Evolutionary conservation across 164 flowering plant genomes (phyloP).

Genomic region (Chimonanthus praecox): DNA sequence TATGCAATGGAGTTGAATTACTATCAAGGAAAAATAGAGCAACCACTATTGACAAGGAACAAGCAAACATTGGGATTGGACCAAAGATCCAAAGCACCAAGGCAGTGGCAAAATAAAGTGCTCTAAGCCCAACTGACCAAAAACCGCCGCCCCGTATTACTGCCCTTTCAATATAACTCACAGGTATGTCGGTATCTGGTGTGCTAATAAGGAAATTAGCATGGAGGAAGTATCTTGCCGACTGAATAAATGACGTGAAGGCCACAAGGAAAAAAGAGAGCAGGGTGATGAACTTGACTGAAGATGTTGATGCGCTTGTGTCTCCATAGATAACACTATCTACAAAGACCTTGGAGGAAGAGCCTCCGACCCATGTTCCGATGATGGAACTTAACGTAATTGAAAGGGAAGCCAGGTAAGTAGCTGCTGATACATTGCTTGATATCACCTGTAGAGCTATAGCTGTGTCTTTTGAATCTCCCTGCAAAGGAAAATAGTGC

Average conservation of each 20-base stretch:
- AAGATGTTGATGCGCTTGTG: conserved; percentile 32
- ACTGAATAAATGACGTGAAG: conserved; percentile 52
- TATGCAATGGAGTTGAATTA: conserved; percentile 33
- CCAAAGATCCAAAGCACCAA: conserved; percentile 59
- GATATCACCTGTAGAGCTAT: conserved; percentile 36
- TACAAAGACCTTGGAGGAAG: conserved; percentile 30
- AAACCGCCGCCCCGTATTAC: conserved; percentile 46
- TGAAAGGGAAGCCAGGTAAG: conserved; percentile 41
- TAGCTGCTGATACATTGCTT: conserved; percentile 48
- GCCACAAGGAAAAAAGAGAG: conserved; percentile 53
- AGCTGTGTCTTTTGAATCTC: conserved; percentile 27
- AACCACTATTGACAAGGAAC: conserved; percentile 32
- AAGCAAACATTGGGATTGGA: conserved; percentile 49
- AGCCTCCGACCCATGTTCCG: conserved; percentile 59
- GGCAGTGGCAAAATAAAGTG: conserved; percentile 44
- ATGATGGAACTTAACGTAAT: conserved; percentile 54
- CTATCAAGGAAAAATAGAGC: conserved; percentile 33
- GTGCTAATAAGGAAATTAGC: conserved; percentile 59
- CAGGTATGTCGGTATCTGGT: conserved; percentile 48
- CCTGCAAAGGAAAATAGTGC: conserved; percentile 18
- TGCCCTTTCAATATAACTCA: conserved; percentile 28
- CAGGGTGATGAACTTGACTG: conserved; percentile 49
- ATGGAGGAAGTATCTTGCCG: conserved; percentile 43
- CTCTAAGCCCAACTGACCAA: conserved; percentile 54
- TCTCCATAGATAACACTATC: conserved; percentile 43